phyloP scores from a whole-genome alignment of 2,329 filamentous ascomycete genomes.

The Alternaria triticina region DNA sequence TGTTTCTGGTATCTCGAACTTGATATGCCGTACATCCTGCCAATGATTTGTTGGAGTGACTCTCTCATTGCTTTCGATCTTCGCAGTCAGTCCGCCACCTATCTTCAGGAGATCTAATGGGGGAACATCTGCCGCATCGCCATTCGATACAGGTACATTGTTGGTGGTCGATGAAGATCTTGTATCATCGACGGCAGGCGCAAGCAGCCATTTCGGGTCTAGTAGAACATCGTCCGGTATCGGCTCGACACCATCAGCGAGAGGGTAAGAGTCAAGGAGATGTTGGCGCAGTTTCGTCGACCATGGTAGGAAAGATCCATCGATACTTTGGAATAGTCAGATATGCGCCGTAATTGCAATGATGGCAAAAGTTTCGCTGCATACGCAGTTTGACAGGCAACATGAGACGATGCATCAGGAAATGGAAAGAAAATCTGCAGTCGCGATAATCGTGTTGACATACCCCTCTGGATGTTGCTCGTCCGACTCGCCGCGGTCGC shows the following conservation, averaged over 20 bases:
- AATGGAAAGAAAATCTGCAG: conserved; percentile 10
- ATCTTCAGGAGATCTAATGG: conserved; percentile 63
- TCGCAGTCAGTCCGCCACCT: conserved; percentile 62
- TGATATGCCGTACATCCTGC: conserved; percentile 91
- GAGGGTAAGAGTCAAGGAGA: conserved; percentile 71
- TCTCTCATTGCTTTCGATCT: conserved; percentile 69
- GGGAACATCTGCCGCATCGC: conserved; percentile 28
- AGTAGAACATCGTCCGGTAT: conserved; percentile 78
- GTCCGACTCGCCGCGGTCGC: conserved; percentile 83
- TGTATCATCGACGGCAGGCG: conserved; percentile 39
- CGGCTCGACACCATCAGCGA: conserved; percentile 69
- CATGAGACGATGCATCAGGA: background rate
- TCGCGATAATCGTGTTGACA: conserved; percentile 35
- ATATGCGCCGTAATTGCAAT: background rate
- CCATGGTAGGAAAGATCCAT: conserved; percentile 84
- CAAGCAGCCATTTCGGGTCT: conserved; percentile 74
- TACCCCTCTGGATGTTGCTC: conserved; percentile 93
- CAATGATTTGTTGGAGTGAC: conserved; percentile 80
- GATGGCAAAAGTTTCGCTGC: background rate
- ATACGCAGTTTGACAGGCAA: background rate
- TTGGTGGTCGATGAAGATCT: background rate
- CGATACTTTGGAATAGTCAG: conserved; percentile 63
- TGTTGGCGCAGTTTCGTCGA: conserved; percentile 69
- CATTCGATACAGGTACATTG: conserved; percentile 1
- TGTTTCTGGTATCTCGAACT: conserved; percentile 57